These are phyloP conservation scores for Colletotrichum sp. DNA, from an alignment of 2,329 filamentous ascomycete species.

Conservation along the genomic window DNA sequence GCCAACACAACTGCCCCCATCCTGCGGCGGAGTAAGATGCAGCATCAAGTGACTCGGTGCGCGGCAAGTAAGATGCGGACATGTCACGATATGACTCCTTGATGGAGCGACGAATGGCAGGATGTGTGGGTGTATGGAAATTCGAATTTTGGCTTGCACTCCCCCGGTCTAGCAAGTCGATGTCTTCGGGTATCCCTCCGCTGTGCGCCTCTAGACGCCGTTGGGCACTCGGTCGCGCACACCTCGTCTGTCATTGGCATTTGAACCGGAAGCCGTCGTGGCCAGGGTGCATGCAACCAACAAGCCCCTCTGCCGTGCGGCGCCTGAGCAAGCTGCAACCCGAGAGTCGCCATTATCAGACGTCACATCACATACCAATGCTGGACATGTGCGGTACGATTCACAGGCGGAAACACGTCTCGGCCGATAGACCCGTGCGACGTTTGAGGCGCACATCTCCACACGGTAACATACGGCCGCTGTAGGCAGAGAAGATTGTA, in stretches of 20 bases:
- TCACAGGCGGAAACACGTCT: conserved; percentile 10
- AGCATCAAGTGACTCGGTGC: conserved; percentile 15
- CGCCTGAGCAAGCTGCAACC: conserved; percentile 12
- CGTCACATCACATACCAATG: conserved; percentile 12
- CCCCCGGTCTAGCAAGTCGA: background rate
- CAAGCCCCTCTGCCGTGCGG: background rate
- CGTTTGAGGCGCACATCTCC: conserved; percentile 4
- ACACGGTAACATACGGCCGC: conserved; percentile 15
- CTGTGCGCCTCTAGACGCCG: background rate
- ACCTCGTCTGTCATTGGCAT: background rate
- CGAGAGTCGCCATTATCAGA: conserved; percentile 14
- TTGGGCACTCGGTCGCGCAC: background rate
- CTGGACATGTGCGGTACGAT: background rate
- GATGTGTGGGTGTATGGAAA: background rate
- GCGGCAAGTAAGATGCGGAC: conserved; percentile 19
- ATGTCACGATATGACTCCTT: conserved; percentile 21
- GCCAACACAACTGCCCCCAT: conserved; percentile 16
- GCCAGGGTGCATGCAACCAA: conserved; percentile 5
- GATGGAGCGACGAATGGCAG: background rate
- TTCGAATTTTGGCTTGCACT: conserved; percentile 9
- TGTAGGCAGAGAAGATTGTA: background rate
- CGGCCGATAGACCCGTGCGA: conserved; percentile 19
- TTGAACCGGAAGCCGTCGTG: conserved; percentile 10
- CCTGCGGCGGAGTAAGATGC: conserved; percentile 17
- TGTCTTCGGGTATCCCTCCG: background rate